phyloP scores from a whole-genome alignment of 768 basidiomycete genomes.

The Sutorius australiensis region DNA sequence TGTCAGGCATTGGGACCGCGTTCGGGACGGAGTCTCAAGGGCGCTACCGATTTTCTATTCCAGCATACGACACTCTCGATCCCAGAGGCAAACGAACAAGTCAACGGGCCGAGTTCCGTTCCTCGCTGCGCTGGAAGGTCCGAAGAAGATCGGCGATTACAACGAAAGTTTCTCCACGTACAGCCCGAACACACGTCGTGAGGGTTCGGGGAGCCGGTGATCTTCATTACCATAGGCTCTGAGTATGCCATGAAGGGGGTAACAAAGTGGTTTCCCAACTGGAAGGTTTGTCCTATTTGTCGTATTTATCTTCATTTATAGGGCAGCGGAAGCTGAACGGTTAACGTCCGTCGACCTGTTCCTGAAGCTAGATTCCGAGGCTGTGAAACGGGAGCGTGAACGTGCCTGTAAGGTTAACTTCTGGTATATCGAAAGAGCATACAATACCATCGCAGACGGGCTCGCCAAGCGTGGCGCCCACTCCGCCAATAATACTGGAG shows the following conservation, averaged over 20 bases:
- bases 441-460: conserved; percentile 25
- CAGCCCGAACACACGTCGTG: neutral
- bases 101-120: conserved; percentile 32
- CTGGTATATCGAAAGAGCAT: conserved; percentile 21
- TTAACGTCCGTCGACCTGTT: neutral
- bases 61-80: conserved; percentile 23
- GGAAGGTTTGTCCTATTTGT: conserved; percentile 1
- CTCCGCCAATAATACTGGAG: neutral
- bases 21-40: neutral
- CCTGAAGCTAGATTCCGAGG: neutral
- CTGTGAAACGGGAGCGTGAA: neutral
- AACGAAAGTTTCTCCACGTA: conserved; percentile 11
- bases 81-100: conserved; percentile 20
- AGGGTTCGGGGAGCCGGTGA: neutral
- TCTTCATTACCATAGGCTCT: conserved; percentile 1
- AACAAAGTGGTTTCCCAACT: conserved; percentile 3
- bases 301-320: neutral
- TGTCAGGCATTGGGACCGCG: conserved; percentile 3
- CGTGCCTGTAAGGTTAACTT: conserved; percentile 19
- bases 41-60: conserved; percentile 12
- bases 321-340: neutral
- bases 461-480: conserved; percentile 15
- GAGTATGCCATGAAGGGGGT: conserved; percentile 8
- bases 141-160: conserved; percentile 23
- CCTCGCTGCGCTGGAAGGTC: conserved; percentile 28